These are phyloP conservation scores for Fusarium oxysporum DNA, from an alignment of 2,329 filamentous ascomycete species.

Conservation along the genomic window DNA sequence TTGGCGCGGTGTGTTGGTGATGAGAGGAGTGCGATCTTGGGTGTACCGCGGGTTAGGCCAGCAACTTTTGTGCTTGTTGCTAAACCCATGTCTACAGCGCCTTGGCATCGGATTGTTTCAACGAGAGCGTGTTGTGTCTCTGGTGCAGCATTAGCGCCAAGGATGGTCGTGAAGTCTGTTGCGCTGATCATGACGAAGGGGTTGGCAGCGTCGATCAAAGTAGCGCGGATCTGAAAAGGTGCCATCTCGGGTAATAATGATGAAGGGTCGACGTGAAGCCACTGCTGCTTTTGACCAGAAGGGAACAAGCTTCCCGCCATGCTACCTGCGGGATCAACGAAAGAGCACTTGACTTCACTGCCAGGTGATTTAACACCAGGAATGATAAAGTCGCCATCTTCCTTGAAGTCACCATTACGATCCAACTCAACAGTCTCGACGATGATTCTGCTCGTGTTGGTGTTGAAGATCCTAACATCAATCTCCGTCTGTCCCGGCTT, in stretches of 20 bases:
- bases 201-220: conserved; percentile 53
- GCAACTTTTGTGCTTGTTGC: conserved; percentile 53
- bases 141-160: conserved; percentile 1
- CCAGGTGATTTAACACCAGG: conserved; percentile 68
- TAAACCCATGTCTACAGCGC: conserved; percentile 69
- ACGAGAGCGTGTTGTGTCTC: conserved; percentile 47
- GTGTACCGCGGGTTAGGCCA: conserved; percentile 50
- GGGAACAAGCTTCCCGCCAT: conserved; percentile 70
- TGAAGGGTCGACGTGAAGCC: conserved; percentile 48
- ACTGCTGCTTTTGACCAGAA: conserved; percentile 59
- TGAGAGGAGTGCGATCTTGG: conserved; percentile 68
- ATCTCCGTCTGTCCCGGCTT: conserved; percentile 43
- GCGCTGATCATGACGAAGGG: conserved; percentile 62
- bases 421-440: conserved; percentile 64
- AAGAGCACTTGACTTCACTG: conserved; percentile 67
- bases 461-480: conserved; percentile 66
- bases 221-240: conserved; percentile 48
- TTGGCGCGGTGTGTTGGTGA: background rate
- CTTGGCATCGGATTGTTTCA: conserved; percentile 64
- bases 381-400: conserved; percentile 64
- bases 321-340: conserved; percentile 69
- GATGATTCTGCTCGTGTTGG: conserved; percentile 70
- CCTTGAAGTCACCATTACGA: conserved; percentile 58
- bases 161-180: conserved; percentile 32
- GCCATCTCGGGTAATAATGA: conserved; percentile 33